These are phyloP conservation scores for Stachybotrys elegans DNA, from an alignment of 2,329 filamentous ascomycete species.

Conservation along the genomic window DNA sequence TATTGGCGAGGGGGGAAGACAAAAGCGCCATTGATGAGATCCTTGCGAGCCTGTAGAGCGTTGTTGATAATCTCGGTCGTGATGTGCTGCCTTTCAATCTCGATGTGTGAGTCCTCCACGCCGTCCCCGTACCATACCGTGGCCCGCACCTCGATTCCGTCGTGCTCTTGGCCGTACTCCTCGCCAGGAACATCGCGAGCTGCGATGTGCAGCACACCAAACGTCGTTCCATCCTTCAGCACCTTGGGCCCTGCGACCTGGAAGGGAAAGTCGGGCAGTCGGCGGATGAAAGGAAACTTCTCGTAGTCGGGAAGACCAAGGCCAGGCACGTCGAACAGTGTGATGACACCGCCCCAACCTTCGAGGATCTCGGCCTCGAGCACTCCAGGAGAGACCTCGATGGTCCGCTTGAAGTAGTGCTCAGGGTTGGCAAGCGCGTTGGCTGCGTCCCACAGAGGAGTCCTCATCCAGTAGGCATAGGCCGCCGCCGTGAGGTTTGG, in stretches of 20 bases:
- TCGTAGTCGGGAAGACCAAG: constrained; percentile 17
- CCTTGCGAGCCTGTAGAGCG: constrained; percentile 10
- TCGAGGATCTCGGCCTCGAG: constrained; percentile 19
- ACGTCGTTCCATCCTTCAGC: constrained; percentile 12
- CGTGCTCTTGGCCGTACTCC: constrained; percentile 3
- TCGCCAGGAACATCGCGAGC: constrained; percentile 11
- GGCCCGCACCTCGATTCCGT: constrained; percentile 13
- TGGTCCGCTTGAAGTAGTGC: constrained; percentile 20
- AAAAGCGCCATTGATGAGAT: constrained; percentile 9
- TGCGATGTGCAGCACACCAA: constrained; percentile 17
- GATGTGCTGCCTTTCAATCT: constrained; percentile 17
- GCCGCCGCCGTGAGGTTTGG: constrained; percentile 17
- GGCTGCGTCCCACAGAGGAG: constrained; percentile 16
- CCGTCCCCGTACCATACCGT: constrained; percentile 16
- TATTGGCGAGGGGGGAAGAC: background rate
- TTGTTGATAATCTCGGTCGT: constrained; percentile 17
- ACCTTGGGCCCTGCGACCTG: constrained; percentile 19
- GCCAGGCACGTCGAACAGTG: constrained; percentile 29
- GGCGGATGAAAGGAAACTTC: constrained; percentile 24
- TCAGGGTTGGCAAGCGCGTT: constrained; percentile 22
- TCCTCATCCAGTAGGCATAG: constrained; percentile 18
- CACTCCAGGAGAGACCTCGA: constrained; percentile 3
- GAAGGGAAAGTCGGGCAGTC: constrained; percentile 16
- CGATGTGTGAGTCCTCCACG: constrained; percentile 14
- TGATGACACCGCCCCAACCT: constrained; percentile 26